phyloP scores from a whole-genome alignment of 2,329 filamentous ascomycete genomes.

The Eutypella sp. region DNA sequence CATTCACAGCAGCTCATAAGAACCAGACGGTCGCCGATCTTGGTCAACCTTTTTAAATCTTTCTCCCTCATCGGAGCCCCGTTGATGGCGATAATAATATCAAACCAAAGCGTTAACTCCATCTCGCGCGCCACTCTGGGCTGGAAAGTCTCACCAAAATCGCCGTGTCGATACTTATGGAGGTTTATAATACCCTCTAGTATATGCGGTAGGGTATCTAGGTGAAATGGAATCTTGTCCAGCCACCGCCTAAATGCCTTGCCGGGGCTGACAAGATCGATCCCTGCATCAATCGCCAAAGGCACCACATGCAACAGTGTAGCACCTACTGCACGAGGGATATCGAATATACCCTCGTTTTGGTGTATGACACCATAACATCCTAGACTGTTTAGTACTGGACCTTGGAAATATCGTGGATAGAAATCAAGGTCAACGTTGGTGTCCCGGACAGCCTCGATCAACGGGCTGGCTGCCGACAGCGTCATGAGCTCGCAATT shows the following conservation, averaged over 20 bases:
- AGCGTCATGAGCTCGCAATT: constrained; percentile 27
- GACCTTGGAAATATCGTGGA: constrained; percentile 4
- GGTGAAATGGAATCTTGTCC: constrained; percentile 17
- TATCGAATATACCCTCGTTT: constrained; percentile 12
- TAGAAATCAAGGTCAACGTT: constrained; percentile 21
- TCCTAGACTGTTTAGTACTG: constrained; percentile 8
- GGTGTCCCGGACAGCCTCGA: constrained; percentile 12
- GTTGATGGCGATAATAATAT: not conserved
- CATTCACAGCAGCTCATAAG: not conserved
- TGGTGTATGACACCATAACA: constrained; percentile 18
- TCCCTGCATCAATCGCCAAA: constrained; percentile 6
- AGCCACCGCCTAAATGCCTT: constrained; percentile 22
- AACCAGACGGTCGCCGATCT: not conserved
- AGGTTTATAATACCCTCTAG: constrained; percentile 15
- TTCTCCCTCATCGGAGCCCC: not conserved
- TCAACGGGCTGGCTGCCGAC: constrained; percentile 9
- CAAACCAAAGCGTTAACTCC: not conserved
- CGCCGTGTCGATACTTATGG: constrained; percentile 5
- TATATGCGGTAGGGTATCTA: constrained; percentile 12
- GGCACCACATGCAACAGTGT: constrained; percentile 9
- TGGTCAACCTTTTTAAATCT: not conserved
- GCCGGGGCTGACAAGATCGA: constrained; percentile 20
- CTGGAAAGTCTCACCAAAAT: not conserved
- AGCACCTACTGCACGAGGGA: constrained; percentile 9
- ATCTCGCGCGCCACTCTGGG: not conserved